Conservation (phyloP, 768 basidiomycete species). For the Gloeostereum incarnatum region DNA sequence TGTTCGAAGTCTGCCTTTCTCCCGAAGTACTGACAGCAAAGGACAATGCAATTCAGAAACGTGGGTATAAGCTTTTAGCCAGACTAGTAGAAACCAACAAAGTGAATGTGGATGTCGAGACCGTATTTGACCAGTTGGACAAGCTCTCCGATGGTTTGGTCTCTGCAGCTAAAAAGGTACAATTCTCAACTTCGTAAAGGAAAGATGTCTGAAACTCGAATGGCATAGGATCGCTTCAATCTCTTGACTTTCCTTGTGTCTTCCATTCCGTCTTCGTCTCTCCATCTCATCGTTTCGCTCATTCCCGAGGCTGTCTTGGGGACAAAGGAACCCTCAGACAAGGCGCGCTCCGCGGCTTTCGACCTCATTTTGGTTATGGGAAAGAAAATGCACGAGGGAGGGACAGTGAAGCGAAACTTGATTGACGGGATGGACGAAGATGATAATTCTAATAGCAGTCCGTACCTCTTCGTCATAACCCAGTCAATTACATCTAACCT, state of each 20-base stretch:
- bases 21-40: slow-evolving; percentile 59
- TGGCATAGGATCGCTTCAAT: slow-evolving; percentile 75
- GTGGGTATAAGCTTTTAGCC: slow-evolving; percentile 82
- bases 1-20: slow-evolving; percentile 66
- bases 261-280: slow-evolving; percentile 52
- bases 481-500: slow-evolving; percentile 1
- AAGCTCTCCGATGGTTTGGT: slow-evolving; percentile 55
- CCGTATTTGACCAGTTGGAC: slow-evolving; percentile 56
- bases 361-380: slow-evolving; percentile 90
- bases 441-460: neutral
- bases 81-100: slow-evolving; percentile 62
- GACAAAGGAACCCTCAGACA: slow-evolving; percentile 95
- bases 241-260: slow-evolving; percentile 65
- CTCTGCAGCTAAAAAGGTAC: slow-evolving; percentile 82
- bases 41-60: slow-evolving; percentile 91
- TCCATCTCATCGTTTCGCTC: slow-evolving; percentile 82
- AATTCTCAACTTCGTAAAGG: neutral
- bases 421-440: slow-evolving; percentile 83
- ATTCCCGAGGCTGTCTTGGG: slow-evolving; percentile 93
- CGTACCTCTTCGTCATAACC: neutral
- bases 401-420: slow-evolving; percentile 66
- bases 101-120: slow-evolving; percentile 42
- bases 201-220: slow-evolving; percentile 2
- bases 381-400: slow-evolving; percentile 82
- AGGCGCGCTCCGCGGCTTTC: slow-evolving; percentile 82